phyloP scores from a whole-genome alignment of 2,329 filamentous ascomycete genomes.

The Nothophaeocryptopus gaeumannii region DNA sequence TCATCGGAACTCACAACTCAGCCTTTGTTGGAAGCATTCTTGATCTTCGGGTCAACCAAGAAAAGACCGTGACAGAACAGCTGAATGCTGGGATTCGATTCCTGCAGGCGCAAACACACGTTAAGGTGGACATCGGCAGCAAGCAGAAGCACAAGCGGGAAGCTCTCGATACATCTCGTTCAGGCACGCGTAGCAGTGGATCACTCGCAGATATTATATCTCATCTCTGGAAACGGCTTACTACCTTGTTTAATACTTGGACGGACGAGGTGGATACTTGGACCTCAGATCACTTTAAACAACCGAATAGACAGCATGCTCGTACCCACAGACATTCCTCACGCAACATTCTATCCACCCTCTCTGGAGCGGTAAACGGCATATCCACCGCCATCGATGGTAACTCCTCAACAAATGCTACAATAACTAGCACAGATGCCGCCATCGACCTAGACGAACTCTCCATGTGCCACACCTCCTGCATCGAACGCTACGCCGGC shows the following conservation, averaged over 20 bases:
- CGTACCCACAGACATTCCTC: too few relatives aligned
- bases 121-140: neutral
- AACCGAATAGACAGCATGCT: too few relatives aligned
- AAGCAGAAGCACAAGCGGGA: neutral
- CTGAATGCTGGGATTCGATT: slow-evolving; percentile 62
- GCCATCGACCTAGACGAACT: slow-evolving; percentile 37
- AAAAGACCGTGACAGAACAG: slow-evolving; percentile 56
- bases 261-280: slow-evolving; percentile 46
- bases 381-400: too few relatives aligned
- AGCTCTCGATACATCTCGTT: neutral
- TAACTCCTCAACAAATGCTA: too few relatives aligned
- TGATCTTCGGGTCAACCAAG: slow-evolving; percentile 44
- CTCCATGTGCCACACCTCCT: slow-evolving; percentile 63
- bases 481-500: slow-evolving; percentile 52
- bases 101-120: slow-evolving; percentile 62
- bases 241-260: neutral
- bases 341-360: slow-evolving; percentile 51
- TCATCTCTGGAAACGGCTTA: too few relatives aligned
- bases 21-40: slow-evolving; percentile 62
- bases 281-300: too few relatives aligned
- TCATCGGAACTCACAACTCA: slow-evolving; percentile 63
- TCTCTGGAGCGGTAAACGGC: too few relatives aligned
- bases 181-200: too few relatives aligned
- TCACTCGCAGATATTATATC: too few relatives aligned
- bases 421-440: too few relatives aligned